Base-by-base conservation (phyloP, 2,329 filamentous ascomycete genomes). In the Colletotrichum viniferum region DNA sequence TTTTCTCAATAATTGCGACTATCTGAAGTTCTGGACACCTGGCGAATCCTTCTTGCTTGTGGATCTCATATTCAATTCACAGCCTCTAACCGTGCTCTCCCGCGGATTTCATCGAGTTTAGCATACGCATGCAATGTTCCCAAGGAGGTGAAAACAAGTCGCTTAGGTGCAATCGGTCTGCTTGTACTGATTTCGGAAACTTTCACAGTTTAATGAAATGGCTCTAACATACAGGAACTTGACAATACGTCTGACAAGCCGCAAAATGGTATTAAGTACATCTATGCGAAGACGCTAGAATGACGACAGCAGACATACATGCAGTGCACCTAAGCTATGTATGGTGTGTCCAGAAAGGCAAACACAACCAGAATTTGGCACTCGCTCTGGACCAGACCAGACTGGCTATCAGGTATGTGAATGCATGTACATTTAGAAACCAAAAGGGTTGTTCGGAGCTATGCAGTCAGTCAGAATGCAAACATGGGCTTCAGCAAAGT, bases 381-480 rank as follows among this genome's bases (percentile, higher is more conserved):
- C 69, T 73, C 63, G 69, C 69, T 52, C 43, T 38, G n/a, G 61
- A 10, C 36, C n/a, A 32, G 21, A 55, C 21, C 28, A 62, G 34
- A 28, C 30, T 30, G 28, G 8, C 60, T 65, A 26, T 60, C 43
- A 34, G 26, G 26, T 34, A 30, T 64, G 64, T 58, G 26, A 30
- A 64, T 68, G 18, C 8, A 66, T 66, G 52, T 63, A 62, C 38
- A 61, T 30, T 81, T 79, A 88, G 77, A 90, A 90, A 26, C 88
- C 88, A 77, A 90, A 90, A 2, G 88, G 88, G 77, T 90, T 90
- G 76, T 90, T 84, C 14, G 88, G 88, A 34, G 88, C 88, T 90
- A 5, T 48, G 18, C 58, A 16, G 72, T 82, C 60, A 82, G 78
- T 62, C 7, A 14, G 14, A 7, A 48, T 34, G 48, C 8, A 14